phyloP scores from a whole-genome alignment of 2,329 filamentous ascomycete species.

The Xylariaceae sp. region DNA sequence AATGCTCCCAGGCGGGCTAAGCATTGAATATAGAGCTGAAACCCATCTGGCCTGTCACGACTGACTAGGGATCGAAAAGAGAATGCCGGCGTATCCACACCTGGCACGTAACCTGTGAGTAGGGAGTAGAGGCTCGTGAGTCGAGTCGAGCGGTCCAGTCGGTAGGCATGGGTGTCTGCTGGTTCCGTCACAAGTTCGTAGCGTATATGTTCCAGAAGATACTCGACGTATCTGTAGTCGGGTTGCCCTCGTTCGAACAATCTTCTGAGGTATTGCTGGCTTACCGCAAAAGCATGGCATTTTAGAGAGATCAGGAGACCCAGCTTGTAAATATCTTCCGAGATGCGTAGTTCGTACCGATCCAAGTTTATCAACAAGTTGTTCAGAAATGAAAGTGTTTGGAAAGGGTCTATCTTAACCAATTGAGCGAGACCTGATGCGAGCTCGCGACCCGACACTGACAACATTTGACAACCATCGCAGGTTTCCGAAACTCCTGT shows the following conservation, averaged over 20 bases:
- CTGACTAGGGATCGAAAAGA: constrained; percentile 13
- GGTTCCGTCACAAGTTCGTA: not conserved
- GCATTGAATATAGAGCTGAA: constrained; percentile 19
- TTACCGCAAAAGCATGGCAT: constrained; percentile 16
- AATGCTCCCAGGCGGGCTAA: constrained; percentile 29
- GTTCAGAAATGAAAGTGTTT: constrained; percentile 37
- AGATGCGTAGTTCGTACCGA: constrained; percentile 22
- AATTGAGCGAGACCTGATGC: not conserved
- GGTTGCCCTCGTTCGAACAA: not conserved
- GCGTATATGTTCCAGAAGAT: not conserved
- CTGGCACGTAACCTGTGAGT: constrained; percentile 24
- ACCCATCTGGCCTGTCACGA: not conserved
- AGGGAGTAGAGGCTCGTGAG: constrained; percentile 23
- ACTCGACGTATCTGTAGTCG: not conserved
- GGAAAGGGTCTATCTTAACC: constrained; percentile 15
- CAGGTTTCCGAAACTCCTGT: constrained; percentile 17
- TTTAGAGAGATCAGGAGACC: constrained; percentile 30
- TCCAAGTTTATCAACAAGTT: constrained; percentile 36
- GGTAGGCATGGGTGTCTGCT: not conserved
- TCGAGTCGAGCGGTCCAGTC: constrained; percentile 1
- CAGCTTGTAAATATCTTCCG: constrained; percentile 29
- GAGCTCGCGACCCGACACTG: constrained; percentile 5
- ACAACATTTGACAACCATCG: constrained; percentile 19
- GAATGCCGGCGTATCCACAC: constrained; percentile 4
- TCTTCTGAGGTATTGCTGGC: constrained; percentile 18